Evolutionary conservation across 768 basidiomycete species (phyloP), one percentile per base, ranked within the genome.

Genomic region (Mycena venus): DNA sequence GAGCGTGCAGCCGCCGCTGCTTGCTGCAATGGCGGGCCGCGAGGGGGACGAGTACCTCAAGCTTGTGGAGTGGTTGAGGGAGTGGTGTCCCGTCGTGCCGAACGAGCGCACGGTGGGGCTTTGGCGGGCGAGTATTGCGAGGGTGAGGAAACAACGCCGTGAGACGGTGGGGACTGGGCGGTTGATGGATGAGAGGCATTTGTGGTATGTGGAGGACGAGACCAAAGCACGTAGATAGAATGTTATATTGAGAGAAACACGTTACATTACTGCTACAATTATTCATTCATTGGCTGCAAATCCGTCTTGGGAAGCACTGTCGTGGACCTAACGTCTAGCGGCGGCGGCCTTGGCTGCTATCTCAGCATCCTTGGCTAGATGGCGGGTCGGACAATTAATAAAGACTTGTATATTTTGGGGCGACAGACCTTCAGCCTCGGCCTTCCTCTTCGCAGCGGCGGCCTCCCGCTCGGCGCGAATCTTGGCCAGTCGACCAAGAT

Each of bases 401-500:
- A 25, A 27, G 29, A 27, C 17, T 25, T 14, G 10, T 17, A 6
- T n/a, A 29, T 32, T 14, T 14, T 5, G 14, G 17, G 29, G 56
- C 2, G 5, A 80, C 88, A 38, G 65, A 96, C 96, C 95, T 78
- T 96, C 95, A 6, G 92, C 88, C 80, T 98, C 97, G 0, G 97
- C 97, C 85, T 95, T 92, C 68, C 97, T 88, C 88, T 94, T 95
- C 2, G 94, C 95, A 58, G 92, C 92, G 1, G 97, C 96, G 49
- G 91, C 94, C 74, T 97, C 97, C 61, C 97, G 93, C 72, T 98
- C 95, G 68, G 91, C 93, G 72, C 90, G 91, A 79, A 99, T 95
- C 91, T 93, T 94, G 56, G 91, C 90, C 19, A 99, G 90, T 40
- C 97, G 91, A 23, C 93, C 90, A 61, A 99, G 91, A 83, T 99